Conservation (phyloP, 2,329 filamentous ascomycete species). For the Botrytis sinoallii region DNA sequence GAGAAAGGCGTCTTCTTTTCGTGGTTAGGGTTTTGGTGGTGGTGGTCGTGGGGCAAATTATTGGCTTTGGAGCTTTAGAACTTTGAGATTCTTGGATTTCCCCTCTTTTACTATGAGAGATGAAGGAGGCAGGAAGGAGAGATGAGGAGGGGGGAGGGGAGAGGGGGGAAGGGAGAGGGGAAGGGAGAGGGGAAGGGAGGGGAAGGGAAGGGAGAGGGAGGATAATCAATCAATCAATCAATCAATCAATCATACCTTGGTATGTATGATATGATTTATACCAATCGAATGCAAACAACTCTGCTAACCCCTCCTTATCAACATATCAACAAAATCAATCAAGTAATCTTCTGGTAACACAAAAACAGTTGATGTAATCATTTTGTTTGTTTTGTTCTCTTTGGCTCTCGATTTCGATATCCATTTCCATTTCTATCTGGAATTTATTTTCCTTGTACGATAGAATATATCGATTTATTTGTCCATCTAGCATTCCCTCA, state of each 20-base stretch:
- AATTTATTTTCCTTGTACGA: not conserved
- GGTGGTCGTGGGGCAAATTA: not conserved
- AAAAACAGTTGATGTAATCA: not conserved
- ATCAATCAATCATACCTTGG: not conserved
- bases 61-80: not conserved
- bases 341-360: not conserved
- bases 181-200: no score
- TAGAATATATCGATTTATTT: not conserved
- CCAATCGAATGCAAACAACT: not conserved
- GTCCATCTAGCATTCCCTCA: not conserved
- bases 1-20: not conserved
- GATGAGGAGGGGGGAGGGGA: no score
- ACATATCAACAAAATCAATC: not conserved
- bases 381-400: not conserved
- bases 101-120: not conserved
- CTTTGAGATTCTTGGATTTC: not conserved
- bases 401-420: not conserved
- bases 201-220: not conserved
- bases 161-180: no score
- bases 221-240: not conserved
- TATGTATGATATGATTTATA: not conserved
- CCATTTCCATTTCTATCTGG: no score
- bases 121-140: not conserved
- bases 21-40: not conserved
- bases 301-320: not conserved